A percentile compares a stretch with the other conserved stretches of the same genome.
phyloP scores from a whole-genome alignment of 2,329 filamentous ascomycete species.

The Claviceps pusilla region DNA sequence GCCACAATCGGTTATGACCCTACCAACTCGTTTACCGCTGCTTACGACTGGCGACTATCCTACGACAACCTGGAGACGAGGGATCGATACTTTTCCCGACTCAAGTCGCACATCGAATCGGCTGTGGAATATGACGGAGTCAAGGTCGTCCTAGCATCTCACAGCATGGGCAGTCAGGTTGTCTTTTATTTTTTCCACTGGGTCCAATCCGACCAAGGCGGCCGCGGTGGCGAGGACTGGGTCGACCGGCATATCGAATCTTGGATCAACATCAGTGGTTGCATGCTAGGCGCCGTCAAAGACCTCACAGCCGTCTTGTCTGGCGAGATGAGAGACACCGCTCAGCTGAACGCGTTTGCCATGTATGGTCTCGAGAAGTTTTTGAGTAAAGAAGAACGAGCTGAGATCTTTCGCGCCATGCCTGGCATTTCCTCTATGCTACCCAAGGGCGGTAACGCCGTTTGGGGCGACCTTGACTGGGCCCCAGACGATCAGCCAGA shows the following conservation, averaged over 20 bases:
- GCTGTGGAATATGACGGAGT: slow-evolving; percentile 56
- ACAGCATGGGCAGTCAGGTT: slow-evolving; percentile 97
- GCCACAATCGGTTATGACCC: slow-evolving; percentile 94
- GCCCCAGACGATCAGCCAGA: slow-evolving; percentile 74
- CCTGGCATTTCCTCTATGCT: slow-evolving; percentile 94
- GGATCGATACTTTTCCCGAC: slow-evolving; percentile 83
- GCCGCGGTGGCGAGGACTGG: slow-evolving; percentile 72
- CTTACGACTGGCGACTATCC: slow-evolving; percentile 83
- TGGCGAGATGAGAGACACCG: slow-evolving; percentile 96
- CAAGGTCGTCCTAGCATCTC: slow-evolving; percentile 76
- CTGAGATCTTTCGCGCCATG: slow-evolving; percentile 92
- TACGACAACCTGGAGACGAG: slow-evolving; percentile 79
- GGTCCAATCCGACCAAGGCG: slow-evolving; percentile 66
- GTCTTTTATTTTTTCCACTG: slow-evolving; percentile 69
- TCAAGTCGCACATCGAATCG: slow-evolving; percentile 83
- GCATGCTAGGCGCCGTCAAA: slow-evolving; percentile 91
- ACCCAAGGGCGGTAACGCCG: slow-evolving; percentile 76
- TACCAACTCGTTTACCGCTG: slow-evolving; percentile 52
- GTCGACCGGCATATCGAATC: slow-evolving; percentile 80
- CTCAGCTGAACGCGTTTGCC: slow-evolving; percentile 87
- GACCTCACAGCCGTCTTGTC: slow-evolving; percentile 80
- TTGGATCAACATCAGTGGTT: slow-evolving; percentile 97
- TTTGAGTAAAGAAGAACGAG: slow-evolving; percentile 74
- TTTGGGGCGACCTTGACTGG: slow-evolving; percentile 85
- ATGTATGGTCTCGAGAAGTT: slow-evolving; percentile 97